These are phyloP conservation scores for Dictyostelium brefeldianum DNA, from an alignment of 78 protist genomes.

Conservation along the genomic window DNA sequence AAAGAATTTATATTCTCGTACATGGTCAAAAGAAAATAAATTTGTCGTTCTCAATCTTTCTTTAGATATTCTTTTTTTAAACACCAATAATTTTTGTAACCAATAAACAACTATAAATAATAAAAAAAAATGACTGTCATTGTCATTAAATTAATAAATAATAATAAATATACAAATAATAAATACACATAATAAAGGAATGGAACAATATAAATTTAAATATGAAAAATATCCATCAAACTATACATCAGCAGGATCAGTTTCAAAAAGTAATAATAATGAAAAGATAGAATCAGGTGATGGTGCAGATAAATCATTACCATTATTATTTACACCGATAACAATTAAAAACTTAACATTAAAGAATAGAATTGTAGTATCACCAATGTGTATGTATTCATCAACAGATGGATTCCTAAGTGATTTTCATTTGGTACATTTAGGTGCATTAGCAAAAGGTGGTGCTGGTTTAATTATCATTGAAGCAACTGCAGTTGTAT, in stretches of 20 bases:
- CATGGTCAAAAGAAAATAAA: too few relatives aligned
- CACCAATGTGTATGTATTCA: constrained; percentile 39
- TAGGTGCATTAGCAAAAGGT: constrained; percentile 42
- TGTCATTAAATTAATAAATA: too few relatives aligned
- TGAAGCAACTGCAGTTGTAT: constrained; percentile 44
- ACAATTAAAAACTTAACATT: background rate
- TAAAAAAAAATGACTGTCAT: too few relatives aligned
- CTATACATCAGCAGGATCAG: constrained; percentile 7
- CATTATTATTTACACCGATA: constrained; percentile 29
- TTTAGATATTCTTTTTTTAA: too few relatives aligned
- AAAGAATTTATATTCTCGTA: too few relatives aligned
- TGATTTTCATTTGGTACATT: constrained; percentile 56
- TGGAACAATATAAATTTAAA: background rate
- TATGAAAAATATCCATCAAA: background rate
- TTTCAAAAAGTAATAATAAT: background rate
- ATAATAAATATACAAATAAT: too few relatives aligned
- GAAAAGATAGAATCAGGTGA: background rate
- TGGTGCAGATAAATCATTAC: constrained; percentile 4
- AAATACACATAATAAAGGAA: too few relatives aligned
- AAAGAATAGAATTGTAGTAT: constrained; percentile 41
- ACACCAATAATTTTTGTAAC: too few relatives aligned
- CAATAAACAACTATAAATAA: too few relatives aligned
- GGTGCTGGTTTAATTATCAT: constrained; percentile 54
- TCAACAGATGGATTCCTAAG: constrained; percentile 29
- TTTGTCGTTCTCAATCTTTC: too few relatives aligned